A percentile compares a stretch with the other conserved stretches of the same genome.
phyloP scores from a whole-genome alignment of 306 rosid species.

The Bauhinia variegata region DNA sequence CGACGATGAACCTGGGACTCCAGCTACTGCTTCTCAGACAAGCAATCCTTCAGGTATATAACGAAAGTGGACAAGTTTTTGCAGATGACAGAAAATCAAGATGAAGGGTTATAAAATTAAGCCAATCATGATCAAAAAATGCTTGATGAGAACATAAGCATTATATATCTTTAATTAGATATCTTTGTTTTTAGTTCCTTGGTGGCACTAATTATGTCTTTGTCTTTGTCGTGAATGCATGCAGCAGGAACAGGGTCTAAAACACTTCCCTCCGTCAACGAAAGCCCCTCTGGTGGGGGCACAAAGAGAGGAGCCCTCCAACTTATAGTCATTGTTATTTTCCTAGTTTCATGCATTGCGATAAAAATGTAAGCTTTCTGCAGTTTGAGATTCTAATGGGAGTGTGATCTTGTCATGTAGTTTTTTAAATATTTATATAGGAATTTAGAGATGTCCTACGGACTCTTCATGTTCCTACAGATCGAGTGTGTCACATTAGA shows the following conservation, averaged over 20 bases:
- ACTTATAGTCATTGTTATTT: background rate
- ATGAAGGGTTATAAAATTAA: too few relatives aligned
- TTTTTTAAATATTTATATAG: background rate
- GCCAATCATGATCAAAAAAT: too few relatives aligned
- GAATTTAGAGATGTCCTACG: background rate
- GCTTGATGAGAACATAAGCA: too few relatives aligned
- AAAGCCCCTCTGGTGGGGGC: conserved; percentile 3
- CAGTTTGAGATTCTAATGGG: background rate
- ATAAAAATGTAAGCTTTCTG: background rate
- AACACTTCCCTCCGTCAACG: background rate
- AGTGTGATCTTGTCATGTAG: background rate
- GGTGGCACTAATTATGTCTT: background rate
- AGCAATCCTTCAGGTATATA: conserved; percentile 19
- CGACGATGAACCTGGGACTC: background rate
- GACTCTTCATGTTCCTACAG: background rate
- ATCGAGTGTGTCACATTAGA: too few relatives aligned
- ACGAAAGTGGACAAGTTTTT: background rate
- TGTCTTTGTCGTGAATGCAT: background rate
- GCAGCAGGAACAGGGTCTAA: background rate
- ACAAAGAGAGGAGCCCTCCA: background rate
- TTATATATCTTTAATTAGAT: too few relatives aligned
- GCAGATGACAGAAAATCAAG: too few relatives aligned
- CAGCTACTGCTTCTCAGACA: conserved; percentile 8
- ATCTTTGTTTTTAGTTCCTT: too few relatives aligned
- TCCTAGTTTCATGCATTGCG: conserved; percentile 1